Conservation (phyloP, 495 filamentous ascomycete genomes). For the Pseudomonodictys pantanalensis region DNA sequence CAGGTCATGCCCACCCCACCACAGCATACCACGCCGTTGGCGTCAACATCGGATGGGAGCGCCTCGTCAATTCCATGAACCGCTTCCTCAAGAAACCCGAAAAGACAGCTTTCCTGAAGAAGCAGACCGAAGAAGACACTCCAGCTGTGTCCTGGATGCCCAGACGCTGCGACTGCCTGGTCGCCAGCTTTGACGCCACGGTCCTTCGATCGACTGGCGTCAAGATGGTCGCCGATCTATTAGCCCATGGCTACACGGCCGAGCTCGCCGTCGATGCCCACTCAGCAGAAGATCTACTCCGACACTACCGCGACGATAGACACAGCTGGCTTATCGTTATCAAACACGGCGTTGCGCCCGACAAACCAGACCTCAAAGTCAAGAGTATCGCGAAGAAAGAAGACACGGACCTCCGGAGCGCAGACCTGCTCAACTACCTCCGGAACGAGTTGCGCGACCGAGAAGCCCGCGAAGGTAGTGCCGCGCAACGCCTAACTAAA, state of each 20-base stretch:
- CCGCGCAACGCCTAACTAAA: slow-evolving; percentile 44
- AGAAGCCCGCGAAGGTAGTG: slow-evolving; percentile 57
- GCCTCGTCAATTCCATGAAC: slow-evolving; percentile 64
- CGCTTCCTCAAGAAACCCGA: slow-evolving; percentile 58
- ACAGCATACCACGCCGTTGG: slow-evolving; percentile 72
- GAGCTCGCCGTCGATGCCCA: slow-evolving; percentile 77
- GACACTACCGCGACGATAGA: slow-evolving; percentile 63
- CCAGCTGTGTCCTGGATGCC: slow-evolving; percentile 39
- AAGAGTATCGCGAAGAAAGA: slow-evolving; percentile 72
- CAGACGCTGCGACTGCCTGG: slow-evolving; percentile 72
- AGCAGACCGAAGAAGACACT: slow-evolving; percentile 50
- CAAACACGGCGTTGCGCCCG: slow-evolving; percentile 65
- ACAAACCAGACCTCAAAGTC: slow-evolving; percentile 69
- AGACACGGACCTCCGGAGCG: slow-evolving; percentile 71
- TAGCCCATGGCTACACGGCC: slow-evolving; percentile 81
- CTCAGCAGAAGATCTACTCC: slow-evolving; percentile 68
- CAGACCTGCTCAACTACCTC: slow-evolving; percentile 77
- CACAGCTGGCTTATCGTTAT: slow-evolving; percentile 85
- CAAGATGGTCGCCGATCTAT: slow-evolving; percentile 73
- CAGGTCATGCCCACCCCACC: slow-evolving; percentile 36
- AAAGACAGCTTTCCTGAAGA: slow-evolving; percentile 56
- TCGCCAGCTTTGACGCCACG: slow-evolving; percentile 78
- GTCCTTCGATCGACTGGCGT: slow-evolving; percentile 72
- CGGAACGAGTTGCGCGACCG: slow-evolving; percentile 79
- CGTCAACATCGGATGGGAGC: slow-evolving; percentile 88